Base-by-base conservation (phyloP, 257 asterid species). In the Verbascum thapsus region DNA sequence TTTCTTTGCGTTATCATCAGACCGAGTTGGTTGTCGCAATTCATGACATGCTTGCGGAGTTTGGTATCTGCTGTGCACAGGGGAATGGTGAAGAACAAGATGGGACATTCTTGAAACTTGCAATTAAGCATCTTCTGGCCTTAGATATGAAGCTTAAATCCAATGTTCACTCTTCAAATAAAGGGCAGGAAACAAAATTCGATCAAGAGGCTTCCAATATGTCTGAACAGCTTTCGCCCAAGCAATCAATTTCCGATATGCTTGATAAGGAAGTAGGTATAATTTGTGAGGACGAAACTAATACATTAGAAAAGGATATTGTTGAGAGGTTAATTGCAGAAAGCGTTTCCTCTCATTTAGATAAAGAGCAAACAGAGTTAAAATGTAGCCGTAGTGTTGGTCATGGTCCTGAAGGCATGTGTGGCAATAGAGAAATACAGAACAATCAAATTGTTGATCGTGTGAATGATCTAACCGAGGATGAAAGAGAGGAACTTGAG, bases 1-100 rank as follows among this genome's bases (percentile, higher is more conserved):
- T 49, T 58, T 58, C 44, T 70, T 66, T 55, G 54, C 43, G 45
- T 58, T 47, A 51, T 47, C 73, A 15, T 75, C 90, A 92, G 99
- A 78, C 75, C 42, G 97, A 92, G 71, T 80, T 92, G 82, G 72
- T 87, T 62, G 94, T 87, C 60, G 81, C 97, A 67, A 81, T 85
- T 74, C 97, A 92, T 79, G 96, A 89, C 76, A 82, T 89, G 97
- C 97, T 92, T 61, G 96, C 96, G 40, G 97, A 92, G 84, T 89
- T 89, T 76, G 97, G 95, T 49, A 78, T 92, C 78, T 92, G 99
- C 82, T 92, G 96, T 85, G 88, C 85, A 47, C 88, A 64, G 62
- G 97, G 94, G 60, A 76, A 68, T 78, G 82, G 78, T 63, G 95
- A 92, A 74, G 87, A 82, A 72, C 87, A 87, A 80, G 97, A 87